Evolutionary conservation across 2,329 filamentous ascomycete species (phyloP).

Genomic region (Hymenoscyphus albidus): DNA sequence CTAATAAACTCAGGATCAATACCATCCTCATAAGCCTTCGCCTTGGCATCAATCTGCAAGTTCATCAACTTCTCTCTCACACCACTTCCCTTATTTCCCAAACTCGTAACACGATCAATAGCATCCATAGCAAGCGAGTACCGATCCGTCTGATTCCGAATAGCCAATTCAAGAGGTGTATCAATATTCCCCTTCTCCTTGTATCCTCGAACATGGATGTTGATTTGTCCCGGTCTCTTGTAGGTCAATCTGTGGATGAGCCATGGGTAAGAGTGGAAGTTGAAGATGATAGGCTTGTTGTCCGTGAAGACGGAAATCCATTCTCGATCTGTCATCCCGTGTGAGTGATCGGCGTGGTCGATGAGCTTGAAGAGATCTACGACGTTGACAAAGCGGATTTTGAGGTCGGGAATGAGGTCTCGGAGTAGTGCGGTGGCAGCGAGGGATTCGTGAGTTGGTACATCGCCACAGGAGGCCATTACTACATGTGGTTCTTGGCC

Average conservation of each 20-base stretch:
- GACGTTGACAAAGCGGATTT: conserved; percentile 75
- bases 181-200: conserved; percentile 83
- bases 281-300: conserved; percentile 72
- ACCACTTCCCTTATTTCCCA: conserved; percentile 60
- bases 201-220: conserved; percentile 74
- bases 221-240: conserved; percentile 63
- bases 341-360: conserved; percentile 64
- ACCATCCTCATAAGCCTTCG: conserved; percentile 65
- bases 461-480: conserved; percentile 73
- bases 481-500: conserved; percentile 67
- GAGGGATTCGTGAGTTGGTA: conserved; percentile 69
- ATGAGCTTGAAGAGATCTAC: conserved; percentile 80
- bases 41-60: conserved; percentile 59
- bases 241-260: conserved; percentile 74
- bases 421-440: conserved; percentile 71
- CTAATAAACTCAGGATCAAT: conserved; percentile 52
- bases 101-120: conserved; percentile 60
- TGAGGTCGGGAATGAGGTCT: conserved; percentile 66
- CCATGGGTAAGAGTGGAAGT: conserved; percentile 83
- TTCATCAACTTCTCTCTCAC: conserved; percentile 63
- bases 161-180: conserved; percentile 73
- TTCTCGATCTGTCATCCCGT: conserved; percentile 64
- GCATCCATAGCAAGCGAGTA: conserved; percentile 75
- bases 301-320: conserved; percentile 69
- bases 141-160: conserved; percentile 72